These are phyloP conservation scores for Xerophyta viscosa DNA, from an alignment of 106 monocot genomes.

Conservation along the genomic window DNA sequence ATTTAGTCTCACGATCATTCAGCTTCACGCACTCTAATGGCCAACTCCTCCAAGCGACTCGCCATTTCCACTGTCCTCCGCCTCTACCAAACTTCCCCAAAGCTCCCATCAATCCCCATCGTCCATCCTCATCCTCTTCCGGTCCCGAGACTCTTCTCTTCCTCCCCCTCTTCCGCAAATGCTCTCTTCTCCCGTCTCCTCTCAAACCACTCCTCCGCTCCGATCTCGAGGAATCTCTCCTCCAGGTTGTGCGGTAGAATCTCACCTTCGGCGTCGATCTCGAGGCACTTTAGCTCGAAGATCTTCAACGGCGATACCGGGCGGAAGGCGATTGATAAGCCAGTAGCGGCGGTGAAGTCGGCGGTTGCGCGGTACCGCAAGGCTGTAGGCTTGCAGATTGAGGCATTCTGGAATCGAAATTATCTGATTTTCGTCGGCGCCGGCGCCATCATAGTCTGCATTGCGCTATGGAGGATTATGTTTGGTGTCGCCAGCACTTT, in stretches of 20 bases:
- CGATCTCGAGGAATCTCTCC: neutral
- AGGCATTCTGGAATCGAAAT: slow-evolving; percentile 96
- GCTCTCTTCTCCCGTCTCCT: slow-evolving; percentile 4
- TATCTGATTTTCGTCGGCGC: slow-evolving; percentile 67
- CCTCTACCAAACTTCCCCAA: too few species aligned
- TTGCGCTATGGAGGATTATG: slow-evolving; percentile 79
- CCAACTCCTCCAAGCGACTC: too few species aligned
- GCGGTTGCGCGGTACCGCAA: slow-evolving; percentile 46
- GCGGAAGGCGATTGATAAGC: slow-evolving; percentile 32
- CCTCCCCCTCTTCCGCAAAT: neutral
- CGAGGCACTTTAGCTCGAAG: neutral
- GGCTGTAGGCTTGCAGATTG: slow-evolving; percentile 71
- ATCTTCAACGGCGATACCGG: slow-evolving; percentile 12
- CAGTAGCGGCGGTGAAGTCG: slow-evolving; percentile 22
- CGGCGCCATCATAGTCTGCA: slow-evolving; percentile 47
- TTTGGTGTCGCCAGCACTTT: slow-evolving; percentile 84
- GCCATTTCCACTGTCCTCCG: too few species aligned
- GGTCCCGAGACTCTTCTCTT: neutral
- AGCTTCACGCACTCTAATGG: too few species aligned
- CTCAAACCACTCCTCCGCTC: neutral
- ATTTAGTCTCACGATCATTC: too few species aligned
- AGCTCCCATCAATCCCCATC: neutral
- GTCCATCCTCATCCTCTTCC: neutral
- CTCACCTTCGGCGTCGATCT: neutral
- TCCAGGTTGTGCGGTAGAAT: neutral